phyloP scores from a whole-genome alignment of 257 asterid genomes.

The Ophiorrhiza pumila region DNA sequence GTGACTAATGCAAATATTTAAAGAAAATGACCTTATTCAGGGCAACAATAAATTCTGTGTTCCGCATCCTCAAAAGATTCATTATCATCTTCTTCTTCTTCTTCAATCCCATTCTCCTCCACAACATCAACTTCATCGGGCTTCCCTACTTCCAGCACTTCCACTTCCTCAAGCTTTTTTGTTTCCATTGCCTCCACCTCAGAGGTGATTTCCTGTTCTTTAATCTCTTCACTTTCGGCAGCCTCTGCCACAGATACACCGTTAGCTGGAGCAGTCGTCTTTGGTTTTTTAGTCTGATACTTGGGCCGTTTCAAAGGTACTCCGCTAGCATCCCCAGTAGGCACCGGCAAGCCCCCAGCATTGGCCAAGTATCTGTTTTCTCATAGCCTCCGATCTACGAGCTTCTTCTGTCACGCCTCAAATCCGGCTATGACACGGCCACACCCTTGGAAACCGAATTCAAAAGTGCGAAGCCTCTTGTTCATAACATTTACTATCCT shows the following conservation, averaged over 20 bases:
- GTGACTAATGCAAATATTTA: constrained; percentile 6
- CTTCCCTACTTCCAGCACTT: constrained; percentile 38
- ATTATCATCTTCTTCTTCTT: constrained; percentile 55
- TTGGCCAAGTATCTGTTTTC: constrained; percentile 79
- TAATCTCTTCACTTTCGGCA: constrained; percentile 39
- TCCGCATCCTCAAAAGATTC: constrained; percentile 87
- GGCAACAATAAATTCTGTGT: constrained; percentile 86
- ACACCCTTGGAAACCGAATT: no score
- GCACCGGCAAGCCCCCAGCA: constrained; percentile 42
- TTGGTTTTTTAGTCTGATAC: constrained; percentile 70
- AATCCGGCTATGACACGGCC: no score
- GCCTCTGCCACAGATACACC: constrained; percentile 46
- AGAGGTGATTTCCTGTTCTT: constrained; percentile 36
- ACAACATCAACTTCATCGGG: constrained; percentile 37
- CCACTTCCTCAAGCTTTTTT: constrained; percentile 26
- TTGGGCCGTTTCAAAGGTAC: constrained; percentile 63
- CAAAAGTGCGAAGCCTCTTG: no score
- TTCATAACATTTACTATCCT: no score
- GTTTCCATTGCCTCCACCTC: constrained; percentile 43
- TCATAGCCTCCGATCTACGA: constrained; percentile 79
- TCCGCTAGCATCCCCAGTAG: constrained; percentile 47
- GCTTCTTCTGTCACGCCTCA: no score
- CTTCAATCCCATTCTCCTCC: constrained; percentile 59
- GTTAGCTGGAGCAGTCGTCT: constrained; percentile 59
- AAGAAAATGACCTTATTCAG: constrained; percentile 73